Evolutionary conservation across 2,329 filamentous ascomycete genomes (phyloP).

Genomic region (Clonostachys chloroleuca): DNA sequence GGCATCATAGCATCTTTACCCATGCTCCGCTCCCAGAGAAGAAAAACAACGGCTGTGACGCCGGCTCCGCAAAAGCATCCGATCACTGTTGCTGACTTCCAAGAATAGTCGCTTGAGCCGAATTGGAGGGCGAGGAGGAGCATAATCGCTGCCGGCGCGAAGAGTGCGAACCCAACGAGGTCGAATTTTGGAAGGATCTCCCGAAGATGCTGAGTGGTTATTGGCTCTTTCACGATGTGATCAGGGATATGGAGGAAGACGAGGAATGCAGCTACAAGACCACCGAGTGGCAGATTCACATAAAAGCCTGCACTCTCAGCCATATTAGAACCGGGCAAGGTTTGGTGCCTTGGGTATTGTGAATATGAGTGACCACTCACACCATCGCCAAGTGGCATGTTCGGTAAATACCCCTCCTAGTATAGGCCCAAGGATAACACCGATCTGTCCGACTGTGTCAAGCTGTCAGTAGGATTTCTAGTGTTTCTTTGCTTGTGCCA

Average conservation of each 20-base stretch:
- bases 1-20: constrained; percentile 32
- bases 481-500: too few relatives aligned
- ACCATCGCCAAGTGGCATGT: constrained; percentile 35
- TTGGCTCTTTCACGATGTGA: constrained; percentile 19
- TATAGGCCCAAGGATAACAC: constrained; percentile 33
- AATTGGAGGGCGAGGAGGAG: constrained; percentile 39
- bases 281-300: constrained; percentile 39
- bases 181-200: constrained; percentile 23
- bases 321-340: not conserved
- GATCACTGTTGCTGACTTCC: constrained; percentile 23
- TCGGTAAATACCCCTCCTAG: constrained; percentile 35
- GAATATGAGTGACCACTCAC: constrained; percentile 10
- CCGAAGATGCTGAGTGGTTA: constrained; percentile 16
- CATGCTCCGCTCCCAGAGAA: constrained; percentile 25
- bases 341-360: not conserved
- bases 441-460: constrained; percentile 20
- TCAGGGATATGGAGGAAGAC: constrained; percentile 28
- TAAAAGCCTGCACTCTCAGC: constrained; percentile 25
- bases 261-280: constrained; percentile 21
- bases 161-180: constrained; percentile 33
- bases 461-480: not conserved
- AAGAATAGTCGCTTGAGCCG: constrained; percentile 27
- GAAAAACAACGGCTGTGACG: constrained; percentile 15
- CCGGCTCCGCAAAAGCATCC: constrained; percentile 24
- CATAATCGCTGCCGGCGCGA: constrained; percentile 34